Evolutionary conservation across 345 rosid genomes (phyloP).

Genomic region (Citrus medica): DNA sequence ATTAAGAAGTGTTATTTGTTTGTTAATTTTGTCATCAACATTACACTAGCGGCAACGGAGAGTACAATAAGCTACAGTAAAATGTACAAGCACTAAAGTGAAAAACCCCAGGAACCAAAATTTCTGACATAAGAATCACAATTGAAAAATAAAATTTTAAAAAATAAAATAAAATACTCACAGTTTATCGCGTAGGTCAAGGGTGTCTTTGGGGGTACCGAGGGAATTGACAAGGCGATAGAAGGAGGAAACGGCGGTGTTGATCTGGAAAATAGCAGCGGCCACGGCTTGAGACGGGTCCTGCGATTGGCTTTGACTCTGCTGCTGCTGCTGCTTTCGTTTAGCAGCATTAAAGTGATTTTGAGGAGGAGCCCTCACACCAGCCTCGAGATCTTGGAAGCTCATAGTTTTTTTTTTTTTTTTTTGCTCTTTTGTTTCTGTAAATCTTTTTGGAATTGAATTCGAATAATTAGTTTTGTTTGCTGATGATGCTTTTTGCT

Average conservation of each 20-base stretch:
- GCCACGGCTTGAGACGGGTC: conserved; percentile 66
- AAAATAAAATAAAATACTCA: conserved; percentile 11
- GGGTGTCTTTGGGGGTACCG: conserved; percentile 73
- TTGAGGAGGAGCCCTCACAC: conserved; percentile 13
- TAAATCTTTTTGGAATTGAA: neutral
- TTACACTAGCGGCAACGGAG: too few species aligned
- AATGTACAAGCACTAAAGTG: too few species aligned
- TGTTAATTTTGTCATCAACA: neutral
- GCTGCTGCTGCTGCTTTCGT: conserved; percentile 19
- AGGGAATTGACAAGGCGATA: conserved; percentile 70
- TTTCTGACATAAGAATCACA: neutral
- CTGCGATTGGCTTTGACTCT: conserved; percentile 20
- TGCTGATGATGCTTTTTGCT: neutral
- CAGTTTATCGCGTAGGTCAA: conserved; percentile 64
- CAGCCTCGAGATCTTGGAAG: conserved; percentile 62
- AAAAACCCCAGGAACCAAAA: neutral
- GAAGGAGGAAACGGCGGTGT: conserved; percentile 64
- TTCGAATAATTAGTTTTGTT: neutral
- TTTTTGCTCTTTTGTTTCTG: too few species aligned
- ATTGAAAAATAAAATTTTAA: neutral
- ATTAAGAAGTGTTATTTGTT: neutral
- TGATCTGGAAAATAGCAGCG: conserved; percentile 66
- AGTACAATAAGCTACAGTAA: fast-evolving
- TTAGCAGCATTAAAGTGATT: conserved; percentile 13
- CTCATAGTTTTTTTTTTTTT: conserved; percentile 33